A percentile compares a stretch with the other conserved stretches of the same genome.
These are phyloP conservation scores for Byssochlamys sp. DNA, from an alignment of 2,329 filamentous ascomycete species.

Conservation along the genomic window DNA sequence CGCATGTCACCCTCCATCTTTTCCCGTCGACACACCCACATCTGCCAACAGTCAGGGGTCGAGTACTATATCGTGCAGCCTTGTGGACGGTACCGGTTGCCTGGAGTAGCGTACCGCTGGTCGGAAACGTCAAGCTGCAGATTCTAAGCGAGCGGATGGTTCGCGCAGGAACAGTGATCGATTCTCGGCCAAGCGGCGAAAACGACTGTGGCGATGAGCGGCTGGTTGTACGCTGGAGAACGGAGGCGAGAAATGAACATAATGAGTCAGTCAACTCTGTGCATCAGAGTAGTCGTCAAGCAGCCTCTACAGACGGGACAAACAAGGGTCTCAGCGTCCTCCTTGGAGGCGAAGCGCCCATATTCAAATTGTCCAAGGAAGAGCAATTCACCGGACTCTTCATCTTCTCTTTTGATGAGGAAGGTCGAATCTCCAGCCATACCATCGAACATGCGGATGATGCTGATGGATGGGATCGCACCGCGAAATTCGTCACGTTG, in stretches of 20 bases:
- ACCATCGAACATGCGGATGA: constrained; percentile 91
- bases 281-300: constrained; percentile 6
- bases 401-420: constrained; percentile 85
- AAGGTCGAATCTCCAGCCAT: constrained; percentile 75
- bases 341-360: constrained; percentile 44
- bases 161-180: constrained; percentile 39
- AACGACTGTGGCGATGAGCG: constrained; percentile 52
- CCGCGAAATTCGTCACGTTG: constrained; percentile 74
- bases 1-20: constrained; percentile 52
- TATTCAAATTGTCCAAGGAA: constrained; percentile 45
- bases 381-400: constrained; percentile 85
- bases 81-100: constrained; percentile 93
- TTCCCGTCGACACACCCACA: constrained; percentile 53
- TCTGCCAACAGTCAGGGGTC: constrained; percentile 82
- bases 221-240: constrained; percentile 84
- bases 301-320: constrained; percentile 19
- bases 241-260: constrained; percentile 35
- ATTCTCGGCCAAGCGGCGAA: constrained; percentile 22
- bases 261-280: constrained; percentile 7
- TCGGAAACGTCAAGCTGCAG: constrained; percentile 79
- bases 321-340: constrained; percentile 36
- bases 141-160: constrained; percentile 85
- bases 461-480: constrained; percentile 70
- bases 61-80: constrained; percentile 82
- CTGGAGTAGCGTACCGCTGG: constrained; percentile 83